Evolutionary conservation across 2,329 filamentous ascomycete species (phyloP).

Genomic region (Trichoderma koningii): DNA sequence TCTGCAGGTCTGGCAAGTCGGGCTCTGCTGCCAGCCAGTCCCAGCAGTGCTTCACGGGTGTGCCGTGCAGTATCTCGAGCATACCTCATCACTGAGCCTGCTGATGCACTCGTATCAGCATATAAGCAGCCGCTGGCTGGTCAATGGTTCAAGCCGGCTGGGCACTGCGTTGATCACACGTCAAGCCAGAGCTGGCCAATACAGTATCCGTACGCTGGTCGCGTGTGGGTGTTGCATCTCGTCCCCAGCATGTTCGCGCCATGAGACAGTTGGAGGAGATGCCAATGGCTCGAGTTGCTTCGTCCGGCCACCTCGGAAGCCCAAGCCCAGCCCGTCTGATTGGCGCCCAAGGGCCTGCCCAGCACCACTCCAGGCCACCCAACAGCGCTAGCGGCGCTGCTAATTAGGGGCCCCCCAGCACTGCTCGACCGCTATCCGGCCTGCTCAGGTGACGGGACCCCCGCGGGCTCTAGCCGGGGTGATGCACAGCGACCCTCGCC

Average conservation of each 20-base stretch:
- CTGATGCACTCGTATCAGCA: neutral
- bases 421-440: neutral
- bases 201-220: too few species aligned
- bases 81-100: too few species aligned
- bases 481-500: constrained; percentile 14
- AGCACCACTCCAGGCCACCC: neutral
- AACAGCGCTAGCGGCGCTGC: neutral
- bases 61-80: neutral
- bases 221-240: neutral
- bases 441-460: constrained; percentile 21
- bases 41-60: too few species aligned
- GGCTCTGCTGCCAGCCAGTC: too few species aligned
- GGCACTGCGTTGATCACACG: too few species aligned
- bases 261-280: neutral
- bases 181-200: too few species aligned
- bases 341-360: constrained; percentile 16
- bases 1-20: neutral
- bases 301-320: constrained; percentile 16
- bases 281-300: neutral
- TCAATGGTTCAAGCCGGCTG: too few species aligned
- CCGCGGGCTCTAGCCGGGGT: constrained; percentile 14
- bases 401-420: neutral
- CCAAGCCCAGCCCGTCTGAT: constrained; percentile 14
- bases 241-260: neutral
- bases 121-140: neutral